Evolutionary conservation across 1,139 yeast species (phyloP), one percentile per base, ranked within the genome.

Genomic region (Saccharomyces pastorianus): DNA sequence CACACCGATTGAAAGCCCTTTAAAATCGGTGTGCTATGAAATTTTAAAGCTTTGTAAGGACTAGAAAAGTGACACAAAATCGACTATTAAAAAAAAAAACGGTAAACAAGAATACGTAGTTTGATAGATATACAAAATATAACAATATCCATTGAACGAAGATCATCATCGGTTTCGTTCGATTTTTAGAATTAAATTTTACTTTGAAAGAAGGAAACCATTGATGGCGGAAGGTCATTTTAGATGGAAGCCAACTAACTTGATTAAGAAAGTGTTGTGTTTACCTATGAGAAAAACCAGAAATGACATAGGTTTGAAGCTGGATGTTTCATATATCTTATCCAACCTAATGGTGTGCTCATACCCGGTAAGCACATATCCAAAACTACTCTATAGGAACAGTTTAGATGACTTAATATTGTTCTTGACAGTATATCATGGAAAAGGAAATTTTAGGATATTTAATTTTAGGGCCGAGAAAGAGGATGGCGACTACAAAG

Each of bases 381-480:
- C 77, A 13, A 75, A 77, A 57, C 68, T 76, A 23, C 68, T 79
- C 56, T 85, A 82, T 66, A 75, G 89, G 47, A 82, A 83, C 58
- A 76, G 80, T 25, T 69, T 85, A 1, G 61, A 62, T 0, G 85
- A 81, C 56, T 68, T 89, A 28, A 72, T 79, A 0, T 63, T 64
- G n/a, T 80, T 77, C 59, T 71, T 88, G 41, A 71, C 78, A 28
- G 56, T 61, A 2, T 68, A 76, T 17, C 87, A 85, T 66, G 78
- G 75, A 1, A 46, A 50, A 6, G 63, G 69, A 5, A 70, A 78
- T 46, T 91, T 96, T 96, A 79, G 76, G 58, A 73, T 90, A 1
- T 85, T 84, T 79, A 88, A 88, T 63, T 76, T 90, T 46, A 76
- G 90, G 56, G 81, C 81, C 2, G 95, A 86, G 63, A 73, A 70